phyloP scores from a whole-genome alignment of 306 rosid genomes.

The Spatholobus suberectus region DNA sequence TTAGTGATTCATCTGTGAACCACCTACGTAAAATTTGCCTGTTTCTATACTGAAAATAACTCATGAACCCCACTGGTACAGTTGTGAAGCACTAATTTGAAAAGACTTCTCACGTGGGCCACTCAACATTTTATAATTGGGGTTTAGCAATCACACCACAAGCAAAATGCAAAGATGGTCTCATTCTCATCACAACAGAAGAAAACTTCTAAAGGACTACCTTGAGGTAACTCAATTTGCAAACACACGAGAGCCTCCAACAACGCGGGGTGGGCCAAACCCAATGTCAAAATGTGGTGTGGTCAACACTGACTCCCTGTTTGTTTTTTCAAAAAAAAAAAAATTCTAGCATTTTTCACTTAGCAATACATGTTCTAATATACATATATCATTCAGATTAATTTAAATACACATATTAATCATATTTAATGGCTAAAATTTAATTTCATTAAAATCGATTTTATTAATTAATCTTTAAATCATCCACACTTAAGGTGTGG shows the following conservation, averaged over 20 bases:
- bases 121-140: constrained; percentile 48
- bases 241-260: not conserved
- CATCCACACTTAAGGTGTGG: not conserved
- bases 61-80: constrained; percentile 45
- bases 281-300: not conserved
- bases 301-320: not conserved
- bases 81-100: constrained; percentile 51
- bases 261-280: not conserved
- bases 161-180: constrained; percentile 23
- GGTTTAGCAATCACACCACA: constrained; percentile 34
- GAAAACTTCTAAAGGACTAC: constrained; percentile 33
- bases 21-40: no score
- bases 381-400: no score
- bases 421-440: no score
- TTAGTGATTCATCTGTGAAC: no score
- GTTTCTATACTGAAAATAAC: constrained; percentile 43
- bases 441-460: no score
- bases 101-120: constrained; percentile 41
- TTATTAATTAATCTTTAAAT: no score
- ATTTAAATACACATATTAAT: not conserved
- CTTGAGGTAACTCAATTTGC: constrained; percentile 18
- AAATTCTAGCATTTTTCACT: no score
- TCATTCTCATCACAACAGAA: constrained; percentile 38
- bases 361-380: not conserved
- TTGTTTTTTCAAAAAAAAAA: no score